Conservation (phyloP, 2,329 filamentous ascomycete genomes). For the Botrytis paeoniae region DNA sequence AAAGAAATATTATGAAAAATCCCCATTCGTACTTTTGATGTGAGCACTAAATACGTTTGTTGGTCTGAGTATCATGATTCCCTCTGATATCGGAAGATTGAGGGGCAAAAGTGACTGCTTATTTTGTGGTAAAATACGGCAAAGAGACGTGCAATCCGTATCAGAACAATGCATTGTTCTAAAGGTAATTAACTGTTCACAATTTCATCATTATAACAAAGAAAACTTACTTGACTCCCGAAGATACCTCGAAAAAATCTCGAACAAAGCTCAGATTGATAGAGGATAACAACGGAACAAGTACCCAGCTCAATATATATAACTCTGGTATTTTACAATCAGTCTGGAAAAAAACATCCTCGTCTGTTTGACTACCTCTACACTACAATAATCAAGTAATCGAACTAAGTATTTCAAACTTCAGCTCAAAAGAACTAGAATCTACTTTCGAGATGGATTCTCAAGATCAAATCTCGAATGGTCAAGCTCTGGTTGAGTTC, state of each 20-base stretch:
- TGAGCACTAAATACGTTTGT: background rate
- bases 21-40: fast-evolving
- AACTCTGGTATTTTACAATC: background rate
- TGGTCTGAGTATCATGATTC: background rate
- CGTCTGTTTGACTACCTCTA: background rate
- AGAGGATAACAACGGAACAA: background rate
- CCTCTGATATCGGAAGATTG: background rate
- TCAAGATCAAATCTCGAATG: background rate
- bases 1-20: background rate
- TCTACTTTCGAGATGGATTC: background rate
- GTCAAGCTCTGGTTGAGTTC: background rate
- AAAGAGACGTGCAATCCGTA: too few relatives aligned
- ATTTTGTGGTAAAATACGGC: background rate
- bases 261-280: background rate
- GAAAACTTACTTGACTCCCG: too few relatives aligned
- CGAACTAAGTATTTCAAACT: fast-evolving
- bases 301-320: background rate
- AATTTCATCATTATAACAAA: too few relatives aligned
- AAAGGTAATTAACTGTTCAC: too few relatives aligned
- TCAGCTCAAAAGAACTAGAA: too few relatives aligned
- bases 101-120: background rate
- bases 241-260: background rate
- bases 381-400: background rate
- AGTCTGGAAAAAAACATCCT: background rate
- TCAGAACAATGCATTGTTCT: too few relatives aligned